Conservation (phyloP, 2,329 filamentous ascomycete species). For the Sphaerulina populicola region DNA sequence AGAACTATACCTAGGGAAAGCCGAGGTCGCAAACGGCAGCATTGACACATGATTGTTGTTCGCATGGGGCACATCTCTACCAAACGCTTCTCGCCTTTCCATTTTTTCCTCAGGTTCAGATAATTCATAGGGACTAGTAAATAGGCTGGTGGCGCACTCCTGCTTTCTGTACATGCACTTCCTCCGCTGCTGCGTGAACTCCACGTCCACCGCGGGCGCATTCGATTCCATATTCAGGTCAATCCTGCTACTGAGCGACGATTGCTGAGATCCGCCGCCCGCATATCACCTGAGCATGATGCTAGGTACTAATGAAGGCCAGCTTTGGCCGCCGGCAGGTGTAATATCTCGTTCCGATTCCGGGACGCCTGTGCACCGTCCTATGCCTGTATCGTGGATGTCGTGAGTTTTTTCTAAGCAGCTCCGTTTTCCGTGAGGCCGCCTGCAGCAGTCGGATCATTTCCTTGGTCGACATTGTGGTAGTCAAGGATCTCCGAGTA, state of each 20-base stretch:
- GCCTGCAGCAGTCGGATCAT: constrained; percentile 21
- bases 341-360: background rate
- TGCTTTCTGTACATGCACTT: constrained; percentile 1
- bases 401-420: constrained; percentile 9
- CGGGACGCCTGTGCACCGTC: constrained; percentile 7
- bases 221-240: background rate
- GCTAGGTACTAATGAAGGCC: background rate
- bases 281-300: constrained; percentile 1
- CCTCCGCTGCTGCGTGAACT: constrained; percentile 5
- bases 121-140: constrained; percentile 1
- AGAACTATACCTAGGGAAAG: background rate
- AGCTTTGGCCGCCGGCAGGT: background rate
- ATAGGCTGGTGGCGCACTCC: constrained; percentile 1
- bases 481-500: constrained; percentile 99
- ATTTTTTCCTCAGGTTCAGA: background rate
- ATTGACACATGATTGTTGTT: background rate
- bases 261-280: constrained; percentile 1
- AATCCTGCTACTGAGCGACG: constrained; percentile 3
- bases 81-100: background rate
- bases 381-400: constrained; percentile 4
- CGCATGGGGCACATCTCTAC: background rate
- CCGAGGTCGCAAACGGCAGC: background rate
- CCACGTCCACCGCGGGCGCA: constrained; percentile 1
- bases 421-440: constrained; percentile 15
- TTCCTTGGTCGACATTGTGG: constrained; percentile 71